Evolutionary conservation across 495 filamentous ascomycete species (phyloP).

Genomic region (Corynascus novoguineensis): DNA sequence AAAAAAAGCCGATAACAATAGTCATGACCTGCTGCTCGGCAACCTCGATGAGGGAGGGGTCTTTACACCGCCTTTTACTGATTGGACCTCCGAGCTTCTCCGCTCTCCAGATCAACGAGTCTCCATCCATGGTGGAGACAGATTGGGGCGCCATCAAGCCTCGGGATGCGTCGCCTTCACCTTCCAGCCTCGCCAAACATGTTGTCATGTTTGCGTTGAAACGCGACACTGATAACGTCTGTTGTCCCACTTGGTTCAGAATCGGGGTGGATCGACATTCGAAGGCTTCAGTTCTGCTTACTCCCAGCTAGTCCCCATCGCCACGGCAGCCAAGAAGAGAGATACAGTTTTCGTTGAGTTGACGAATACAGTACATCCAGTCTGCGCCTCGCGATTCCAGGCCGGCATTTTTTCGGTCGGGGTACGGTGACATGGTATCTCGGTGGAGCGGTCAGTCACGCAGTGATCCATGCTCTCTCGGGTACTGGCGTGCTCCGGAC

Average conservation of each 20-base stretch:
- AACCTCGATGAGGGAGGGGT: neutral
- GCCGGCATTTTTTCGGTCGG: neutral
- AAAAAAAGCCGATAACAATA: neutral
- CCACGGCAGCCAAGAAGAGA: too few relatives aligned
- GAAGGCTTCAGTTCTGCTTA: too few relatives aligned
- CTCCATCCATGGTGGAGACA: conserved; percentile 5
- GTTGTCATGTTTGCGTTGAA: neutral
- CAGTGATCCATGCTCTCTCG: neutral
- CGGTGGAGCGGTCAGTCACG: neutral
- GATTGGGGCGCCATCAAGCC: neutral
- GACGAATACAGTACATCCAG: too few relatives aligned
- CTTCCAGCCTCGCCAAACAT: conserved; percentile 1
- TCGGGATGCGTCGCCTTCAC: conserved; percentile 1
- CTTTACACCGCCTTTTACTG: conserved; percentile 16
- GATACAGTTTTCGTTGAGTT: too few relatives aligned
- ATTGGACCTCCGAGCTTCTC: neutral
- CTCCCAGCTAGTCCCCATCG: too few relatives aligned
- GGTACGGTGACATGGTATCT: neutral
- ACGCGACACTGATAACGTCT: too few relatives aligned
- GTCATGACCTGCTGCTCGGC: neutral
- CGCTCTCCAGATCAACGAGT: conserved; percentile 6
- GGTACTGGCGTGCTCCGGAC: too few relatives aligned
- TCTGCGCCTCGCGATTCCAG: too few relatives aligned
- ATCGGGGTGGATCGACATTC: too few relatives aligned
- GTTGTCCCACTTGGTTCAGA: too few relatives aligned